Conservation (phyloP, 495 filamentous ascomycete genomes). For the Pseudevernia furfuracea region DNA sequence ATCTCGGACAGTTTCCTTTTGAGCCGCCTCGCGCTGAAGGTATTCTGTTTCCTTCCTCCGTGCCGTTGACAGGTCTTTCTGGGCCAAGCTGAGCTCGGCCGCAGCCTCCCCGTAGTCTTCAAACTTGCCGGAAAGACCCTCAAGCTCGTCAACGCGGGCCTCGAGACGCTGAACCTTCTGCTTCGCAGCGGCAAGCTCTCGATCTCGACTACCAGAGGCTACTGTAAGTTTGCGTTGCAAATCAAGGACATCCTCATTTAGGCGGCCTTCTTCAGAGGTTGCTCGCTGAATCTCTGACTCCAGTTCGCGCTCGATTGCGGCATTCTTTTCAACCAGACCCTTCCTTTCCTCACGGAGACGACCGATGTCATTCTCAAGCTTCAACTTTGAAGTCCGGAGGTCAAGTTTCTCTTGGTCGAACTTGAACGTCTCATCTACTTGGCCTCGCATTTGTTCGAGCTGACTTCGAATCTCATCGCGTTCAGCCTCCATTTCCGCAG, state of each 20-base stretch:
- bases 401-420: slow-evolving; percentile 57
- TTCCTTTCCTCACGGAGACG: slow-evolving; percentile 52
- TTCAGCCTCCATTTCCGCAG: slow-evolving; percentile 51
- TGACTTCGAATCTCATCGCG: slow-evolving; percentile 57
- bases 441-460: slow-evolving; percentile 42
- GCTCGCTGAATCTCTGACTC: slow-evolving; percentile 48
- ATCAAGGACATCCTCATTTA: slow-evolving; percentile 51
- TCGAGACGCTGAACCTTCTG: slow-evolving; percentile 54
- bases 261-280: slow-evolving; percentile 47
- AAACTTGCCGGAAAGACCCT: slow-evolving; percentile 34
- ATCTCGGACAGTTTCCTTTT: slow-evolving; percentile 46
- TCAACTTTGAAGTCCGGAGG: slow-evolving; percentile 50
- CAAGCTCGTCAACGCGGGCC: slow-evolving; percentile 50
- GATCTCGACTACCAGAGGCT: slow-evolving; percentile 40
- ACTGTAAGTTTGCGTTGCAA: slow-evolving; percentile 42
- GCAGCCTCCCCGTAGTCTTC: slow-evolving; percentile 30
- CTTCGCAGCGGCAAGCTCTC: slow-evolving; percentile 44
- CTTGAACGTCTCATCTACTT: slow-evolving; percentile 46
- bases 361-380: slow-evolving; percentile 52
- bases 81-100: slow-evolving; percentile 50
- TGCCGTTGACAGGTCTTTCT: slow-evolving; percentile 53
- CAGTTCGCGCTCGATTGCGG: slow-evolving; percentile 49
- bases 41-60: slow-evolving; percentile 56
- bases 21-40: slow-evolving; percentile 54
- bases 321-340: slow-evolving; percentile 41